A percentile compares a stretch with the other conserved stretches of the same genome.
These are phyloP conservation scores for Melocanna baccifera DNA, from an alignment of 176 grass and related monocot genomes.

Conservation along the genomic window DNA sequence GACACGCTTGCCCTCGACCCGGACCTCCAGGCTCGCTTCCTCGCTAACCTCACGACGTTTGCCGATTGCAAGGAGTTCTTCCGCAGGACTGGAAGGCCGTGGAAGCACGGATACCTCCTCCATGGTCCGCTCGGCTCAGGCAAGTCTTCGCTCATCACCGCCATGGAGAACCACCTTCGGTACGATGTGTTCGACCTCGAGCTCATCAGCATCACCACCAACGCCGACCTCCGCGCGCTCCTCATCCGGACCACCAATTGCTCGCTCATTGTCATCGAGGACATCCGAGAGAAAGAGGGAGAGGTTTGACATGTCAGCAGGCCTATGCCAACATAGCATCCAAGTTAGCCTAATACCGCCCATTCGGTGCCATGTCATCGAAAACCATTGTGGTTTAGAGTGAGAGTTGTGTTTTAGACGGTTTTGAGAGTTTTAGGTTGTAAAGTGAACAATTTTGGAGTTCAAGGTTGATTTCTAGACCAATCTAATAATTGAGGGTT, in stretches of 20 bases:
- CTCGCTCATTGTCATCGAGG: slow-evolving; percentile 91
- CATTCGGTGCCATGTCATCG: too few relatives aligned
- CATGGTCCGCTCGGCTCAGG: slow-evolving; percentile 77
- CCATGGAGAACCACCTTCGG: slow-evolving; percentile 92
- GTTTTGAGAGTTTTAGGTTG: too few relatives aligned
- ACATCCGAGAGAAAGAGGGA: slow-evolving; percentile 29
- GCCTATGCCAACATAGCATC: too few relatives aligned
- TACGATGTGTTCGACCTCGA: slow-evolving; percentile 97
- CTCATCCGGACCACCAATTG: slow-evolving; percentile 88
- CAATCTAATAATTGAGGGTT: too few relatives aligned
- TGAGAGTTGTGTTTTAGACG: too few relatives aligned
- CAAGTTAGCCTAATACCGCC: too few relatives aligned
- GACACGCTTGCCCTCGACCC: slow-evolving; percentile 90
- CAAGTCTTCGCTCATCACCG: slow-evolving; percentile 92
- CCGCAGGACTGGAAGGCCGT: slow-evolving; percentile 67
- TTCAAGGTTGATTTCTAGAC: too few relatives aligned
- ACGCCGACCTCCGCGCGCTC: slow-evolving; percentile 78
- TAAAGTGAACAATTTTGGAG: too few relatives aligned
- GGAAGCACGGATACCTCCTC: slow-evolving; percentile 92
- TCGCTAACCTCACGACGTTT: slow-evolving; percentile 74
- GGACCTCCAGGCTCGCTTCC: slow-evolving; percentile 54
- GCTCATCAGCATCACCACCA: slow-evolving; percentile 74
- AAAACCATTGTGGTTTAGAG: too few relatives aligned
- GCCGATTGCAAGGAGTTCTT: slow-evolving; percentile 74
- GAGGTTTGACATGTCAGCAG: too few relatives aligned